Evolutionary conservation across 2,329 filamentous ascomycete species (phyloP).

Genomic region (Fusarium sp.): DNA sequence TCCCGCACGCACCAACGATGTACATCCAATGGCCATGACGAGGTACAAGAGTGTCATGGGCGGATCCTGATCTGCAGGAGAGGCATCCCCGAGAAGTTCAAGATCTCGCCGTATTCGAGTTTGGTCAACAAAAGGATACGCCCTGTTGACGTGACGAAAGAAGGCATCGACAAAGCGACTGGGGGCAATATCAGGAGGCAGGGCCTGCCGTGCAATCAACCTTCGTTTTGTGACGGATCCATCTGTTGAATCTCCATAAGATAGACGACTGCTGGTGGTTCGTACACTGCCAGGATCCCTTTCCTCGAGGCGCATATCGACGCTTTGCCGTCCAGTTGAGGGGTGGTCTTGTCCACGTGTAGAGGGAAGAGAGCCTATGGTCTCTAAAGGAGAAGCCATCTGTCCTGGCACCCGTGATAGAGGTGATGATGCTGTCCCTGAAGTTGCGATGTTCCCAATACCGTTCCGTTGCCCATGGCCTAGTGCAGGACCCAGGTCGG

Average conservation of each 20-base stretch:
- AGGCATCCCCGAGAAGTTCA: constrained; percentile 47
- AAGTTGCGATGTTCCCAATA: not conserved
- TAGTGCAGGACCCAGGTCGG: constrained; percentile 42
- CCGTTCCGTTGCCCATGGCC: constrained; percentile 7
- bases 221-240: constrained; percentile 28
- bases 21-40: constrained; percentile 60
- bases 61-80: constrained; percentile 44
- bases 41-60: constrained; percentile 54
- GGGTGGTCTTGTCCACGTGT: constrained; percentile 19
- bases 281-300: constrained; percentile 38
- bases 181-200: constrained; percentile 44
- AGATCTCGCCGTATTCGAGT: constrained; percentile 51
- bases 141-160: constrained; percentile 58
- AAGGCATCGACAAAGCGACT: constrained; percentile 57
- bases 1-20: constrained; percentile 57
- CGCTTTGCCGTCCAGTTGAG: constrained; percentile 16
- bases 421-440: constrained; percentile 25
- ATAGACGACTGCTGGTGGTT: constrained; percentile 37
- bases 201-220: constrained; percentile 32
- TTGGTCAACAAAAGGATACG: constrained; percentile 59
- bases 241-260: constrained; percentile 40
- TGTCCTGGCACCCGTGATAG: constrained; percentile 21
- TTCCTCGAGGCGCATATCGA: constrained; percentile 31
- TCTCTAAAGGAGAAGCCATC: constrained; percentile 33
- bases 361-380: constrained; percentile 4